Evolutionary conservation across 345 rosid genomes (phyloP).

Genomic region (Syzygium aromaticum): DNA sequence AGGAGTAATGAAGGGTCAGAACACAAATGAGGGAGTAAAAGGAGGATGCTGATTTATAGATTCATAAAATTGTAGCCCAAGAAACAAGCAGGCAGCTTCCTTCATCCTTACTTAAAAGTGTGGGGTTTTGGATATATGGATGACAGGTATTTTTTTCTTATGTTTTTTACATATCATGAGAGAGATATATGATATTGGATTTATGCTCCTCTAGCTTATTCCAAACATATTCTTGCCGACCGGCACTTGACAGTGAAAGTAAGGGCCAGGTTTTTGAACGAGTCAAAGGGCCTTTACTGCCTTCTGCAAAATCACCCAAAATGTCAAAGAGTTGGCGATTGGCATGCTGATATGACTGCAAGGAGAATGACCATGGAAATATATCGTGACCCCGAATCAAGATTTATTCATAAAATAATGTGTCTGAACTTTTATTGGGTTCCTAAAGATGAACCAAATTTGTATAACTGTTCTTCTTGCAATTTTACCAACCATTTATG

Average conservation of each 20-base stretch:
- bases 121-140: not conserved
- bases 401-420: not conserved
- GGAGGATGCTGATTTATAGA: not conserved
- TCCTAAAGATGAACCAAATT: not conserved
- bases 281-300: not conserved
- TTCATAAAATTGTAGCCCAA: not conserved
- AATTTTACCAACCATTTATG: not conserved
- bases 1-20: not conserved
- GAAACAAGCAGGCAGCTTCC: conserved; percentile 19
- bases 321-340: not conserved
- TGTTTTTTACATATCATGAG: not conserved
- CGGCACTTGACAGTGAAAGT: not conserved
- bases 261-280: not conserved
- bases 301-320: not conserved
- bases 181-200: not conserved
- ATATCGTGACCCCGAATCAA: not conserved
- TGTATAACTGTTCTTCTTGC: not conserved
- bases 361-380: not conserved
- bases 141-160: not conserved
- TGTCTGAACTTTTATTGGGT: not conserved
- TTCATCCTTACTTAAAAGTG: not conserved
- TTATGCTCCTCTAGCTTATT: not conserved
- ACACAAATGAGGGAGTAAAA: not conserved
- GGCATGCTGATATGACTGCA: not conserved
- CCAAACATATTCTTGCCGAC: not conserved